Base-by-base conservation (phyloP, 2,329 filamentous ascomycete genomes). In the Aureobasidium vineae region DNA sequence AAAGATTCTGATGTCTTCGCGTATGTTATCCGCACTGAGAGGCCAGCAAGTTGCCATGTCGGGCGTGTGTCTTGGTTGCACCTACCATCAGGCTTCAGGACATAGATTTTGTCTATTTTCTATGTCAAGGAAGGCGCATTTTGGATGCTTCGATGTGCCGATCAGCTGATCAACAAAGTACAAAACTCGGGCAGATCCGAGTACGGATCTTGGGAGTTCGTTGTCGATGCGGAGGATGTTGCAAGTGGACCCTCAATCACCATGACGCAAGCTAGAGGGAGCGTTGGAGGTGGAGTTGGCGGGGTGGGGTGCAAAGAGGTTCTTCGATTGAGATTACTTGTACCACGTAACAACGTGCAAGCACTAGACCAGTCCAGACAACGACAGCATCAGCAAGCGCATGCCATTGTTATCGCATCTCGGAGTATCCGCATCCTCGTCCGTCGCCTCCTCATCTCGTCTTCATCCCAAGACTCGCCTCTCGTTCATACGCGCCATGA, bases 391-490 rank as follows among this genome's bases (percentile, higher is more conserved):
- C 40, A 64, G 11, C 60, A 54, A 26, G 61, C 61, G 49, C 40
- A 64, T 64, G 61, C 61, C 36, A 64, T 54, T 64, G 49, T 21
- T 26, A 36, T 50, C 43, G 59, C 59, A 45, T 41, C 41, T 61
- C 45, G 59, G 26, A 40, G 33, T 52, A 1, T 31, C 36, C 33
- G 50, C 38, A 16, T 31, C 26, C 38, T 16, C 28, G 21, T 45
- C 28, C 8, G 23, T 36, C 49, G 23, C 49, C 38, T 59, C 52
- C 5, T 16, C 52, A 4, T 50, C 26, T 21, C 52, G 26, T 28
- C 33, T 4, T 38, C 40, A 15, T 8, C 40, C n/a, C 31, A n/a
- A 0, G 16, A 19, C 15, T 50, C 63, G 28, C 41, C n/a, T 49
- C 40, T 50, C 36, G 13, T 10, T 41, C 26, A 5, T 50, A 21